Evolutionary conservation across 768 basidiomycete species (phyloP).

Genomic region (Hygrophoropsis aurantiaca): DNA sequence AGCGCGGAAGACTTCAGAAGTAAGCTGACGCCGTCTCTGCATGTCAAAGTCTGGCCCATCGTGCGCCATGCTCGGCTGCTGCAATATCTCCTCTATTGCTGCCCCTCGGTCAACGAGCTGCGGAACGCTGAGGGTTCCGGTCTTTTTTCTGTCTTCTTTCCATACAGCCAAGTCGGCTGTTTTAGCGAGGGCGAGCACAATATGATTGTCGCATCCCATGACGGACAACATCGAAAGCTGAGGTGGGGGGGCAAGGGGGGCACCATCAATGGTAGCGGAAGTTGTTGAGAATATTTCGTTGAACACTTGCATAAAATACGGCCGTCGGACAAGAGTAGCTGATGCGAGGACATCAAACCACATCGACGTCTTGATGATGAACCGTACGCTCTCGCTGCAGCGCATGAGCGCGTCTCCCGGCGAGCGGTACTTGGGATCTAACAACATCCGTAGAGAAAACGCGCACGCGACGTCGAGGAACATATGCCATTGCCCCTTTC

Average conservation of each 20-base stretch:
- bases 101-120: slow-evolving; percentile 55
- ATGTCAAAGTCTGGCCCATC: slow-evolving; percentile 20
- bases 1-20: slow-evolving; percentile 68
- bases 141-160: slow-evolving; percentile 47
- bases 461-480: slow-evolving; percentile 63
- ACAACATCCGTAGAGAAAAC: slow-evolving; percentile 54
- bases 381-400: slow-evolving; percentile 54
- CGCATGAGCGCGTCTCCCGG: slow-evolving; percentile 44
- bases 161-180: slow-evolving; percentile 63
- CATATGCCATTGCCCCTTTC: slow-evolving; percentile 63
- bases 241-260: slow-evolving; percentile 36
- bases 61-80: slow-evolving; percentile 12
- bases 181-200: slow-evolving; percentile 79
- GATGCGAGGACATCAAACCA: slow-evolving; percentile 88
- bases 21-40: slow-evolving; percentile 31
- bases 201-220: slow-evolving; percentile 83
- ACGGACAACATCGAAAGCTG: slow-evolving; percentile 74
- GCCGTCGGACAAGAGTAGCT: slow-evolving; percentile 60
- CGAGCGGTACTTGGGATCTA: slow-evolving; percentile 33
- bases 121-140: slow-evolving; percentile 55
- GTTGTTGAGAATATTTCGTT: slow-evolving; percentile 48
- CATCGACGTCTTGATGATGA: slow-evolving; percentile 80
- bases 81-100: slow-evolving; percentile 46
- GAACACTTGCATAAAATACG: slow-evolving; percentile 58
- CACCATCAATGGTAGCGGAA: slow-evolving; percentile 23